phyloP scores from a whole-genome alignment of 768 basidiomycete species.

The Leccinum longicurvipes region DNA sequence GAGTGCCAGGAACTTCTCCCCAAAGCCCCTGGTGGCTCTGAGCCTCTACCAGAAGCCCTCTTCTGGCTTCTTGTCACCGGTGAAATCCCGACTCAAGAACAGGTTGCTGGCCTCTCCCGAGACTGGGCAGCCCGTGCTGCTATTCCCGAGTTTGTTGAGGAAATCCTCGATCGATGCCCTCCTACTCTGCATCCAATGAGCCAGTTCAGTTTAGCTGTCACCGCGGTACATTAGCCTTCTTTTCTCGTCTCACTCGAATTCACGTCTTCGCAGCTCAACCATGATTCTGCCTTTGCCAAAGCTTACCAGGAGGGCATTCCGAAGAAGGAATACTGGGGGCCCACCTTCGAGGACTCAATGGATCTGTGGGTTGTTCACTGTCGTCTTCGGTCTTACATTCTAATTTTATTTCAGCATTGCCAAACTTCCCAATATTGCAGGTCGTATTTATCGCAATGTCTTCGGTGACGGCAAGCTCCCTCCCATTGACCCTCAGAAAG shows the following conservation, averaged over 20 bases:
- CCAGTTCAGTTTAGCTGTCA: slow-evolving; percentile 95
- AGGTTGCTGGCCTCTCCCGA: slow-evolving; percentile 79
- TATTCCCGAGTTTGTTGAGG: slow-evolving; percentile 94
- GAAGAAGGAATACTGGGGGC: slow-evolving; percentile 97
- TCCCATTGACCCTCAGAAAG: slow-evolving; percentile 77
- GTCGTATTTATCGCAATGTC: slow-evolving; percentile 85
- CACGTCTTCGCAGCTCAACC: slow-evolving; percentile 60
- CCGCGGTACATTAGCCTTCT: slow-evolving; percentile 56
- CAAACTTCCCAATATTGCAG: slow-evolving; percentile 95
- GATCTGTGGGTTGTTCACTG: slow-evolving; percentile 53
- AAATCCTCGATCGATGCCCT: slow-evolving; percentile 90
- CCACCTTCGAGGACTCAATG: slow-evolving; percentile 88
- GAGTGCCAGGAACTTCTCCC: slow-evolving; percentile 86
- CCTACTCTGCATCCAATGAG: slow-evolving; percentile 97
- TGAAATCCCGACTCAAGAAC: slow-evolving; percentile 88
- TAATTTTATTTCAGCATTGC: slow-evolving; percentile 63
- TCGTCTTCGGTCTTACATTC: neutral
- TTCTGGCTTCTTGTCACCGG: slow-evolving; percentile 97
- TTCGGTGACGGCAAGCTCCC: slow-evolving; percentile 87
- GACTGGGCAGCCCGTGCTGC: slow-evolving; percentile 95
- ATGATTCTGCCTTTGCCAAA: slow-evolving; percentile 95
- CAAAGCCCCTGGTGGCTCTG: slow-evolving; percentile 82
- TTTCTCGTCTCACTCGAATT: neutral
- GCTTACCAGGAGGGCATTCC: slow-evolving; percentile 89
- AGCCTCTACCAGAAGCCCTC: slow-evolving; percentile 90